A percentile compares a stretch with the other conserved stretches of the same genome.
Evolutionary conservation across 2,329 filamentous ascomycete species (phyloP).

Genomic region (Aspergillus fumigatus): DNA sequence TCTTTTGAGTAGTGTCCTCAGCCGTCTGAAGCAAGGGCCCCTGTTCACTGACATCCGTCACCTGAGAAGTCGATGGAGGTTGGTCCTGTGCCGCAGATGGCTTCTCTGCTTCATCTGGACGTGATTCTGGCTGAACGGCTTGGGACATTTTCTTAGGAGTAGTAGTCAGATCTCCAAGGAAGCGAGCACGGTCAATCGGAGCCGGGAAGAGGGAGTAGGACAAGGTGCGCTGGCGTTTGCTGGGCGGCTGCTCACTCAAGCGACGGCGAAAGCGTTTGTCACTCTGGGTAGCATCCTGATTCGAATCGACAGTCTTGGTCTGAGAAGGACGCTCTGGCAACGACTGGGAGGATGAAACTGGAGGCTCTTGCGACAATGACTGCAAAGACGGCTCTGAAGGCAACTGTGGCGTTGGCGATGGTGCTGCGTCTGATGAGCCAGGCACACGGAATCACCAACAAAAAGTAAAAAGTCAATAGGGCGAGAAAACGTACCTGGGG

Average conservation of each 20-base stretch:
- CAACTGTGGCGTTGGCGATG: background rate
- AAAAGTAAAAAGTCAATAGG: background rate
- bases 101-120: background rate
- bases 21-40: background rate
- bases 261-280: constrained; percentile 10
- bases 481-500: constrained; percentile 8
- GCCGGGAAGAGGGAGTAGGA: constrained; percentile 26
- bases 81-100: background rate
- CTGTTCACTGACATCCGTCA: background rate
- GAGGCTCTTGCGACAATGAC: background rate
- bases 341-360: background rate
- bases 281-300: constrained; percentile 1
- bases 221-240: constrained; percentile 15
- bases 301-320: constrained; percentile 2
- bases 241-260: constrained; percentile 11
- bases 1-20: constrained; percentile 19
- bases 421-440: background rate
- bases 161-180: constrained; percentile 15
- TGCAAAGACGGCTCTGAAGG: background rate
- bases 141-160: constrained; percentile 1
- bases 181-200: constrained; percentile 19
- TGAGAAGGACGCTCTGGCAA: constrained; percentile 11
- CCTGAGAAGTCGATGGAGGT: constrained; percentile 1
- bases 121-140: background rate
- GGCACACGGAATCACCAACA: background rate